Base-by-base conservation (phyloP, 2,329 filamentous ascomycete genomes). In the Cladosporium sp. region DNA sequence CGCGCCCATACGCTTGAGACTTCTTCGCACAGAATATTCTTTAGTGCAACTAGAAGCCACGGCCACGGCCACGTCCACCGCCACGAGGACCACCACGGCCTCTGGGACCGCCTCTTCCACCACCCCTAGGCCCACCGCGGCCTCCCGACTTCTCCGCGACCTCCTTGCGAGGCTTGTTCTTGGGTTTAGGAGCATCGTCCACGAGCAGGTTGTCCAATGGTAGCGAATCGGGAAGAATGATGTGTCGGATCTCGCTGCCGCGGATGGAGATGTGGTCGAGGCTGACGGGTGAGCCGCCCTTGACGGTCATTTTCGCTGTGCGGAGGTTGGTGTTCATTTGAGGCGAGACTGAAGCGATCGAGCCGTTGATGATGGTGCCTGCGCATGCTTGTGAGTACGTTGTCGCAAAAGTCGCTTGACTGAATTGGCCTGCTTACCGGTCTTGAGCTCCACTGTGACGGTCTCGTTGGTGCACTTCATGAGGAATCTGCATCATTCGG, bases 381-480 rank as follows among this genome's bases (percentile, higher is more conserved):
- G 74, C 65, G 43, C 16, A 56, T 21, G 14, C 49, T 18, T 26
- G 62, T 67, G 10, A 43, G 60, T 56, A 26, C 30, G 10, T 21
- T 53, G 34, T n/a, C 14, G 16, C 21, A 57, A 57, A 18, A 23
- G 21, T 39, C 30, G 21, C 32, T 14, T 8, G 11, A 16, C 2
- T 14, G 7, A 3, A 10, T 1, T 23, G 32, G 32, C 11, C 30
- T 28, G 56, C 73, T 63, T 84, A 95, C 93, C 95, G 87, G 98
- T 98, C 81, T 99, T 99, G 72, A 99, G 85, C 81, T 99, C 95
- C 79, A 99, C 91, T 53, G 94, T 98, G 75, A 98, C 95, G 75
- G 95, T 97, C 84, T 99, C 95, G 81, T 97, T 98, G 80, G 91
- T 89, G 81, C 94, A 98, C 85, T 99, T 99, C 94, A 98, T 98